A percentile compares a stretch with the other conserved stretches of the same genome.
phyloP scores from a whole-genome alignment of 768 basidiomycete species.

The Psilocybe subaeruginosa region DNA sequence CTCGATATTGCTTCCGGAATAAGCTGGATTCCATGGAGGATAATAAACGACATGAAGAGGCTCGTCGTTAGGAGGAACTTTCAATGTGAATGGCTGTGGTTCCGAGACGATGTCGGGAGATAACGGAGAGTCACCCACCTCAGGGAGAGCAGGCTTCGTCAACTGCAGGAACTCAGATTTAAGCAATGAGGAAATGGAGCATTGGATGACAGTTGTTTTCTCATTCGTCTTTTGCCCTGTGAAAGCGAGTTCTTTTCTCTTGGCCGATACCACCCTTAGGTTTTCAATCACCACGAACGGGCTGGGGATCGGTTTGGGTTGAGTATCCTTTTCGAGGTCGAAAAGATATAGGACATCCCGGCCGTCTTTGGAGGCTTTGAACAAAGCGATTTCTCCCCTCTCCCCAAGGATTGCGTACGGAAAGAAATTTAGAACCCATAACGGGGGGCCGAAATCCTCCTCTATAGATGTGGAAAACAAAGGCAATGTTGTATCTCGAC shows the following conservation, averaged over 20 bases:
- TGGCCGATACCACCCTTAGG: slow-evolving; percentile 36
- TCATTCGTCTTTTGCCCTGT: slow-evolving; percentile 44
- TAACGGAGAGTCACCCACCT: slow-evolving; percentile 10
- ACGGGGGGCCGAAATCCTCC: slow-evolving; percentile 60
- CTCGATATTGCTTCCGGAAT: slow-evolving; percentile 44
- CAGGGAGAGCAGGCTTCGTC: slow-evolving; percentile 6
- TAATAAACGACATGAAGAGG: slow-evolving; percentile 67
- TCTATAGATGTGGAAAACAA: slow-evolving; percentile 44
- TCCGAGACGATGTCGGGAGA: slow-evolving; percentile 42
- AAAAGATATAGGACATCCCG: slow-evolving; percentile 42
- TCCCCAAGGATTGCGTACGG: slow-evolving; percentile 48
- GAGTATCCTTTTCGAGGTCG: slow-evolving; percentile 31
- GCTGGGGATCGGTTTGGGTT: slow-evolving; percentile 35
- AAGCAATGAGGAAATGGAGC: slow-evolving; percentile 17
- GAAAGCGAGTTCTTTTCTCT: slow-evolving; percentile 40
- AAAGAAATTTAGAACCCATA: slow-evolving; percentile 55
- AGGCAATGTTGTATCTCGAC: slow-evolving; percentile 35
- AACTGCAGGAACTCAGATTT: slow-evolving; percentile 10
- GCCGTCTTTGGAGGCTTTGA: slow-evolving; percentile 44
- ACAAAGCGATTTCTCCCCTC: slow-evolving; percentile 34
- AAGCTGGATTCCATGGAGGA: slow-evolving; percentile 66
- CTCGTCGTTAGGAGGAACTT: slow-evolving; percentile 29
- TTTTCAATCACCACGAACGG: slow-evolving; percentile 45
- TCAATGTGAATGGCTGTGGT: slow-evolving; percentile 52
- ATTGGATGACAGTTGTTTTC: slow-evolving; percentile 37